Percentiles rank a stretch among this genome's conserved stretches.
Evolutionary conservation across 2,329 filamentous ascomycete species (phyloP).

Genomic region (Aspergillus sp.): DNA sequence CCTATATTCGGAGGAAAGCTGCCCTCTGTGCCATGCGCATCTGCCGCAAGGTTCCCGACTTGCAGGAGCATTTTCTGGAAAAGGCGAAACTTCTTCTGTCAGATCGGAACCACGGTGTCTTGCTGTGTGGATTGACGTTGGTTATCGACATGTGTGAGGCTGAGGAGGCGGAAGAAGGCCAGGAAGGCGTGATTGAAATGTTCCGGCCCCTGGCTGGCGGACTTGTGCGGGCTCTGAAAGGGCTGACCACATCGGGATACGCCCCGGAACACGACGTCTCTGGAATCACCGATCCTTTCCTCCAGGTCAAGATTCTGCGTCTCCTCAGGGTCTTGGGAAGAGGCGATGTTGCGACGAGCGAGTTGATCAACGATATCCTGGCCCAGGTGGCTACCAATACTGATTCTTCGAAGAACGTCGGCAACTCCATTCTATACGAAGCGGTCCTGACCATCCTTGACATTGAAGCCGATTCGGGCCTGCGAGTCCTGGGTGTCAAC

Average conservation of each 20-base stretch:
- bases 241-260: conserved; percentile 90
- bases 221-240: conserved; percentile 87
- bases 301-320: conserved; percentile 93
- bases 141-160: conserved; percentile 92
- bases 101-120: conserved; percentile 92
- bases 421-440: conserved; percentile 97
- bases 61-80: conserved; percentile 95
- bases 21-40: conserved; percentile 99
- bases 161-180: conserved; percentile 88
- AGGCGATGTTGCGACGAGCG: conserved; percentile 82
- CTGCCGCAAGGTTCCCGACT: conserved; percentile 93
- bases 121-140: conserved; percentile 87
- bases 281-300: conserved; percentile 94
- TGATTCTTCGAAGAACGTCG: conserved; percentile 96
- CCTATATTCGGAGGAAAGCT: conserved; percentile 96
- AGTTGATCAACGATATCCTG: conserved; percentile 97
- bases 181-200: conserved; percentile 84
- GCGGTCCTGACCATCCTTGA: conserved; percentile 95
- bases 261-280: conserved; percentile 97
- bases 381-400: conserved; percentile 98
- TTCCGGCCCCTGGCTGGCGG: conserved; percentile 83
- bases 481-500: conserved; percentile 93
- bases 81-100: conserved; percentile 85
- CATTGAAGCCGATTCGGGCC: conserved; percentile 93
- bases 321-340: conserved; percentile 82